Base-by-base conservation (phyloP, 2,329 filamentous ascomycete genomes). In the Magnaporthiopsis rhizophila region DNA sequence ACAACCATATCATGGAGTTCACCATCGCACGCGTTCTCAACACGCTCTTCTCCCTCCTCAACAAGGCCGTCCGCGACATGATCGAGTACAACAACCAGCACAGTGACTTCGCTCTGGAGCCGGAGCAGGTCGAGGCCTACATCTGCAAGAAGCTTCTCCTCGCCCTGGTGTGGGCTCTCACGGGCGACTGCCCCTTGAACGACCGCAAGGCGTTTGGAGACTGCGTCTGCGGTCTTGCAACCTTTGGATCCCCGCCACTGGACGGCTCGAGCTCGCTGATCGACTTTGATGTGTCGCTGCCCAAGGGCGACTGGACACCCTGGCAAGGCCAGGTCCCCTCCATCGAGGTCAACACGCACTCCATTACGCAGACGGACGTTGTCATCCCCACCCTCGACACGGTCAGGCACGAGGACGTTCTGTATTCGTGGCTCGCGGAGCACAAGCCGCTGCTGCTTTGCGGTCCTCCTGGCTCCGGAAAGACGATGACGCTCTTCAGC, bases 401-500 rank as follows among this genome's bases (percentile, higher is more conserved):
- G 34, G 90, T 99, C 59, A 91, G 95, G 36, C 95, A 99, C 71
- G 95, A 99, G 76, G 95, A 98, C 77, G 91, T 99, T n/a, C 83
- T 99, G 21, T 99, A 99, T 80, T 99, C 96, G 3, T 99, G 95
- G 95, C 86, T 99, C 59, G 95, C 96, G 21, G 95, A 99, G 75
- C 95, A 99, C 75, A 99, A 99, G 79, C 95, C 96, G 15, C 82
- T 99, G 24, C 81, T 99, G 63, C 89, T 99, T 21, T 99, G 95
- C 74, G 96, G 95, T 76, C 96, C 95, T 73, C 95, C 95, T 65
- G 95, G 95, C 80, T 99, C 95, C 62, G 95, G 95, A 82, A 99
- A 99, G 81, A 99, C 95, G 5, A 99, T 99, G 95, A 99, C 95
- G 13, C 81, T 99, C 15, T 99, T 99, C 81, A 97, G 94, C 74